Percentiles rank a stretch among this genome's conserved stretches.
These are phyloP conservation scores for Picochlorum sp. DNA, from an alignment of 139 green algal genomes.

Conservation along the genomic window DNA sequence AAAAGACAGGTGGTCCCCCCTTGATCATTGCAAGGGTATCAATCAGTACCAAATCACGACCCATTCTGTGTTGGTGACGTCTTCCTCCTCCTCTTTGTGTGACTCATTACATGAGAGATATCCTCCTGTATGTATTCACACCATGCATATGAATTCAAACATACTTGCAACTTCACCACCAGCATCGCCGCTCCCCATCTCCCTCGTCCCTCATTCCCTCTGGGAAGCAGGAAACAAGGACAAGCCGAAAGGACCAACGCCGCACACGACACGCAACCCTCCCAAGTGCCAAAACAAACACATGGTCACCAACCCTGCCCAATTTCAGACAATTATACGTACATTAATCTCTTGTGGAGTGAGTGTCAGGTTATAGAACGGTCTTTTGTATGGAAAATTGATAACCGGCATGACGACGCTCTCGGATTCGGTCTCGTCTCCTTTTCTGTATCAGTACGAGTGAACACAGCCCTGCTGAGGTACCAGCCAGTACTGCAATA, in stretches of 20 bases:
- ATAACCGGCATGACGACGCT: conserved; percentile 8
- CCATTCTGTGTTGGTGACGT: not conserved
- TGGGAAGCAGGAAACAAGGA: too few relatives aligned
- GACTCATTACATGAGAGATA: conserved; percentile 6
- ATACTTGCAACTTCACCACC: too few relatives aligned
- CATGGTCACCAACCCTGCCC: too few relatives aligned
- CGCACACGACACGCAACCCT: too few relatives aligned
- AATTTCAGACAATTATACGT: conserved; percentile 1
- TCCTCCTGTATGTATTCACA: not conserved
- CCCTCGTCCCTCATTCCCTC: too few relatives aligned
- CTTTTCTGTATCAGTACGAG: not conserved
- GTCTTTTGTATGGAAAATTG: conserved; percentile 38
- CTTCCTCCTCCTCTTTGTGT: conserved; percentile 6
- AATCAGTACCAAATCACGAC: not conserved
- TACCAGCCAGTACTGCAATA: not conserved
- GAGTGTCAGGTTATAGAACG: conserved; percentile 40
- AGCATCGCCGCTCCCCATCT: too few relatives aligned
- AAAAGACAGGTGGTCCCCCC: too few relatives aligned
- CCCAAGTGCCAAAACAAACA: too few relatives aligned
- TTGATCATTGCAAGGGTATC: too few relatives aligned
- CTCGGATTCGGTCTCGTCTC: not conserved
- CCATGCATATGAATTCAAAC: too few relatives aligned
- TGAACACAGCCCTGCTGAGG: not conserved
- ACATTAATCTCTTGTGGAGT: conserved; percentile 44
- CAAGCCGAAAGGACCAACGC: too few relatives aligned